Conservation (phyloP, 441 rosid genomes). For the Eugenia klotzschiana region DNA sequence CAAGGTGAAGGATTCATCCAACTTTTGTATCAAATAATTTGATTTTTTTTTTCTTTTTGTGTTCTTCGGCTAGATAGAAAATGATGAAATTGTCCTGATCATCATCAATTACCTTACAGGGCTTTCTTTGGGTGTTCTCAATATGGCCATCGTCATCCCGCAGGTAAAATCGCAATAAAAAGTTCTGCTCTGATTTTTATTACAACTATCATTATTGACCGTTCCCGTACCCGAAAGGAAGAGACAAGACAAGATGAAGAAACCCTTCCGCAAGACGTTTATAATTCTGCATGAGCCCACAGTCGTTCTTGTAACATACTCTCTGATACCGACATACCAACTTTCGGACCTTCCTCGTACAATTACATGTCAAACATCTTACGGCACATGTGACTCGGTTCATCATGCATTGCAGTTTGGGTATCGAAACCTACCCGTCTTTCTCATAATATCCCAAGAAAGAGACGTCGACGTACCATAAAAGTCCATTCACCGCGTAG, state of each 20-base stretch:
- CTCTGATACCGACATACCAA: background rate
- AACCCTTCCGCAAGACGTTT: background rate
- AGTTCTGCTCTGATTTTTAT: background rate
- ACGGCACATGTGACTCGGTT: no score
- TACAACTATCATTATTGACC: background rate
- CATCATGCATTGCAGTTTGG: no score
- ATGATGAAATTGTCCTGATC: background rate
- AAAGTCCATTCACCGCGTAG: background rate
- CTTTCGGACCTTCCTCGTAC: background rate
- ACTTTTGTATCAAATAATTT: background rate
- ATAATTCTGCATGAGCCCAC: background rate
- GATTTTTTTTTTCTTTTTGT: background rate
- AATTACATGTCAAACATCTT: background rate
- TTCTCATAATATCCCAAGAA: background rate
- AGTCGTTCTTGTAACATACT: background rate
- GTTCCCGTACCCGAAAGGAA: background rate
- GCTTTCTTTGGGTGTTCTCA: slow-evolving; percentile 76
- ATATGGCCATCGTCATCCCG: slow-evolving; percentile 70
- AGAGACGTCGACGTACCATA: background rate
- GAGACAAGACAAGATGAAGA: background rate
- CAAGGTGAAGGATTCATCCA: slow-evolving; percentile 37
- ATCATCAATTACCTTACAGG: slow-evolving; percentile 16
- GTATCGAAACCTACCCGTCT: background rate
- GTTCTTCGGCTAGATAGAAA: background rate
- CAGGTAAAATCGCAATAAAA: slow-evolving; percentile 27